A percentile compares a stretch with the other conserved stretches of the same genome.
Conservation (phyloP, 2,329 filamentous ascomycete genomes). For the Aspergillus aculeatinus region DNA sequence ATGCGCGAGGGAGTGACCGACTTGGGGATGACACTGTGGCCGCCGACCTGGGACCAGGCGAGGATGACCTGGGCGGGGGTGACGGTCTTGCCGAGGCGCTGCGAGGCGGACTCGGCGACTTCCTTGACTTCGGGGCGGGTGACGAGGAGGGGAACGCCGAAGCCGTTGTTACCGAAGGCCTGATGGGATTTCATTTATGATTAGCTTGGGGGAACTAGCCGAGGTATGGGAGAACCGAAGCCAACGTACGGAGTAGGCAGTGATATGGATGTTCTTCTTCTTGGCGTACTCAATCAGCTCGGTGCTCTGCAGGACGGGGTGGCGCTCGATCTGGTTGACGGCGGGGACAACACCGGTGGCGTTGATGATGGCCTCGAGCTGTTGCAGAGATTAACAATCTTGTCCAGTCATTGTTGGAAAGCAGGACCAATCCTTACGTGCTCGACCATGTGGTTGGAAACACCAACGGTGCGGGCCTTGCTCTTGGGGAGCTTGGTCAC, state of each 20-base stretch:
- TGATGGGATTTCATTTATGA: slow-evolving; percentile 6
- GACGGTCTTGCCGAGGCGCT: slow-evolving; percentile 35
- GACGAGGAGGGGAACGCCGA: slow-evolving; percentile 63
- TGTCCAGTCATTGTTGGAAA: background rate
- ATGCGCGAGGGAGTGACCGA: slow-evolving; percentile 45
- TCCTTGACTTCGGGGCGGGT: slow-evolving; percentile 63
- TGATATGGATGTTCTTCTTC: slow-evolving; percentile 59
- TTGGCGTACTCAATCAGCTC: slow-evolving; percentile 58
- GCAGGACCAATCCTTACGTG: slow-evolving; percentile 28
- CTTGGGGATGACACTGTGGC: slow-evolving; percentile 45
- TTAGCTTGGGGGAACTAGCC: slow-evolving; percentile 8
- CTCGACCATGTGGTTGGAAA: slow-evolving; percentile 43
- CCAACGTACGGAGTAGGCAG: slow-evolving; percentile 58
- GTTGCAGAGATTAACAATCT: background rate
- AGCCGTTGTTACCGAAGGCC: slow-evolving; percentile 59
- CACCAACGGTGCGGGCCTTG: slow-evolving; percentile 44
- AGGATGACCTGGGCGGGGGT: slow-evolving; percentile 41
- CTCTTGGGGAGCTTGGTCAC: slow-evolving; percentile 45
- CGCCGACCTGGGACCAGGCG: slow-evolving; percentile 42
- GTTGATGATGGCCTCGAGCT: slow-evolving; percentile 56
- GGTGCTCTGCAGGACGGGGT: slow-evolving; percentile 65
- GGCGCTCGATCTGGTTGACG: slow-evolving; percentile 68
- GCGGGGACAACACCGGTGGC: slow-evolving; percentile 59
- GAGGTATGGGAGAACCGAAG: background rate
- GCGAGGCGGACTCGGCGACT: slow-evolving; percentile 58